Evolutionary conservation across 352 stramenopile genomes (phyloP).

Genomic region (Phytophthora colocasiae): DNA sequence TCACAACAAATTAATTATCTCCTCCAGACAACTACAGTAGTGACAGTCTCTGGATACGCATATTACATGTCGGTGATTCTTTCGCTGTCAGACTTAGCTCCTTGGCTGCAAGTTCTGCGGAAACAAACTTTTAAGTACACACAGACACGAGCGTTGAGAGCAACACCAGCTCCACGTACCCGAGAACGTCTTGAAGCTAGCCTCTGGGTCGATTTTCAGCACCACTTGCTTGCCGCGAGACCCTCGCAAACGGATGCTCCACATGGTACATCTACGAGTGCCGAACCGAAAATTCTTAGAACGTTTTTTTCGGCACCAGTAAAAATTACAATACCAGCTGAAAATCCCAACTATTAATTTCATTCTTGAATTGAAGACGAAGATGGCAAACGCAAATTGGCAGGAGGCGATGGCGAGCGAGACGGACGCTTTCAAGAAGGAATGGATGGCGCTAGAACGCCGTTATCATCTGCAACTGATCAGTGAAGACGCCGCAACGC

Average conservation of each 20-base stretch:
- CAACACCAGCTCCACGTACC: constrained; percentile 39
- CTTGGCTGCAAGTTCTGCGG: constrained; percentile 48
- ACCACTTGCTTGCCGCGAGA: constrained; percentile 62
- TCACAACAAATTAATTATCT: not conserved
- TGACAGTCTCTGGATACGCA: constrained; percentile 33
- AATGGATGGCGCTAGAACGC: constrained; percentile 72
- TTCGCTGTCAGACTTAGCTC: constrained; percentile 52
- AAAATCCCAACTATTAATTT: not conserved
- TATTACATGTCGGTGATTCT: constrained; percentile 62
- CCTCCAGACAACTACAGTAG: not conserved
- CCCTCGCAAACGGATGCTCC: constrained; percentile 72
- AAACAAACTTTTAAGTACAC: constrained; percentile 4
- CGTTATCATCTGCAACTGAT: constrained; percentile 62
- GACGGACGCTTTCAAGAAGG: constrained; percentile 50
- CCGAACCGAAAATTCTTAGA: constrained; percentile 28
- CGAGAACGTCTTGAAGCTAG: constrained; percentile 51
- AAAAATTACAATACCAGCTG: constrained; percentile 2
- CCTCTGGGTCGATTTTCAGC: constrained; percentile 55
- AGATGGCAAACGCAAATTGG: constrained; percentile 35
- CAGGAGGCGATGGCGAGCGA: constrained; percentile 37
- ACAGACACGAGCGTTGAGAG: not conserved
- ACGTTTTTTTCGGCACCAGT: constrained; percentile 12
- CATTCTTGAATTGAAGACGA: not conserved
- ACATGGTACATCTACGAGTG: constrained; percentile 36
- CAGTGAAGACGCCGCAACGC: constrained; percentile 20